Evolutionary conservation across 768 basidiomycete genomes (phyloP).

Genomic region (Russula brevipes): DNA sequence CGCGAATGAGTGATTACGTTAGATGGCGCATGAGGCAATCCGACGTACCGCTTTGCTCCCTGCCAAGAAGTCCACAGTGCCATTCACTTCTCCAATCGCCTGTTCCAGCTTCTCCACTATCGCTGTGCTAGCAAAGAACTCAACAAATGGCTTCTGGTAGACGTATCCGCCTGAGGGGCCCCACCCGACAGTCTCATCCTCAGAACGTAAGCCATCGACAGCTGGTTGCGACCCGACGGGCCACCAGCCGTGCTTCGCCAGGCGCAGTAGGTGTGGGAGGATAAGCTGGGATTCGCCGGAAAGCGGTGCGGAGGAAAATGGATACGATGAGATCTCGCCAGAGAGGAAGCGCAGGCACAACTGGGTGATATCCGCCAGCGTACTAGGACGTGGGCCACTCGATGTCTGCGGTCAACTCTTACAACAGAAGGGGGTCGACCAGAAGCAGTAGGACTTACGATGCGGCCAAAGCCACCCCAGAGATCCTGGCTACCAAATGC

Average conservation of each 20-base stretch:
- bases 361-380: slow-evolving; percentile 57
- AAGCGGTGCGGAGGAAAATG: slow-evolving; percentile 82
- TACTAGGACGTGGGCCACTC: slow-evolving; percentile 4
- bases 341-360: slow-evolving; percentile 81
- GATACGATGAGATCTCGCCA: slow-evolving; percentile 67
- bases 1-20: neutral
- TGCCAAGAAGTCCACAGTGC: slow-evolving; percentile 83
- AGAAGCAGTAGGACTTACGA: slow-evolving; percentile 37
- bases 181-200: slow-evolving; percentile 83
- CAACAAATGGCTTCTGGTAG: slow-evolving; percentile 96
- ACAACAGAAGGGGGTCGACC: neutral
- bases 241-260: slow-evolving; percentile 86
- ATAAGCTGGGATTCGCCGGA: slow-evolving; percentile 80
- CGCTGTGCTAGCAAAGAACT: slow-evolving; percentile 76
- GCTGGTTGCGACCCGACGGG: slow-evolving; percentile 96
- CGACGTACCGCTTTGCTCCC: slow-evolving; percentile 63
- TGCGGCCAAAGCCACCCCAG: slow-evolving; percentile 66
- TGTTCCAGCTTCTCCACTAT: slow-evolving; percentile 58
- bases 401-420: slow-evolving; percentile 6
- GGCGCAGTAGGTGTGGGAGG: slow-evolving; percentile 63
- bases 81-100: slow-evolving; percentile 50
- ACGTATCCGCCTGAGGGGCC: slow-evolving; percentile 91
- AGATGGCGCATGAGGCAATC: neutral
- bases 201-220: slow-evolving; percentile 71
- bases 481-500: slow-evolving; percentile 81